phyloP scores from a whole-genome alignment of 202 grass and related monocot species.

The Digitaria exilis region DNA sequence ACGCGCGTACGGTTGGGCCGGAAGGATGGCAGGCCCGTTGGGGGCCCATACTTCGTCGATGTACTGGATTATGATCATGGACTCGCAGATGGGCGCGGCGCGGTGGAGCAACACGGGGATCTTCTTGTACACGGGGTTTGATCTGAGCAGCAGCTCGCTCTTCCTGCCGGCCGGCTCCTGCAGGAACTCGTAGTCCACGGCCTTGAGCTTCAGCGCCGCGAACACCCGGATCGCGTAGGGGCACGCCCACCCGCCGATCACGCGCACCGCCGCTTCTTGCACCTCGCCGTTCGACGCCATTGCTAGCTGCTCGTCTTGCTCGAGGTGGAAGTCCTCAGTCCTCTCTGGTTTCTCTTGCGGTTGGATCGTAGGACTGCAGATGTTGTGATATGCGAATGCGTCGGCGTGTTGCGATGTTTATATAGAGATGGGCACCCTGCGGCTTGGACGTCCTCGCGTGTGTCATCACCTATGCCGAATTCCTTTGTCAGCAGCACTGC shows the following conservation, averaged over 20 bases:
- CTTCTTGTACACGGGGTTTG: conserved; percentile 48
- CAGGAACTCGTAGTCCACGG: conserved; percentile 36
- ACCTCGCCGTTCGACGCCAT: conserved; percentile 14
- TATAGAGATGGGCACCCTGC: not conserved
- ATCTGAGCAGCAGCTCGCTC: conserved; percentile 50
- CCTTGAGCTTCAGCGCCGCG: conserved; percentile 39
- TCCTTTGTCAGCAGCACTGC: no score
- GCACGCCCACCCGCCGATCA: conserved; percentile 39
- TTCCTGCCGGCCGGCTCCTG: conserved; percentile 30
- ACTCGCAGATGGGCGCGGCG: conserved; percentile 40
- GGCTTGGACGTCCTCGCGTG: not conserved
- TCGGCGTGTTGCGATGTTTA: not conserved
- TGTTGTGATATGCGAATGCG: not conserved
- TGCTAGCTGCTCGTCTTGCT: not conserved
- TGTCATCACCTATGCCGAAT: not conserved
- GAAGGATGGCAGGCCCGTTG: conserved; percentile 17
- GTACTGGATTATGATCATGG: conserved; percentile 41
- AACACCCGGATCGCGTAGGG: conserved; percentile 22
- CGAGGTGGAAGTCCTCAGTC: no score
- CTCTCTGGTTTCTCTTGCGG: not conserved
- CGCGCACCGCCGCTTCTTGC: not conserved
- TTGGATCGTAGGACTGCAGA: not conserved
- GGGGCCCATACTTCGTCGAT: conserved; percentile 36
- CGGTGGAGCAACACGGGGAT: conserved; percentile 47
- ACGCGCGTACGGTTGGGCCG: conserved; percentile 14